Conservation (phyloP, 768 basidiomycete genomes). For the Baorangia bicolor region DNA sequence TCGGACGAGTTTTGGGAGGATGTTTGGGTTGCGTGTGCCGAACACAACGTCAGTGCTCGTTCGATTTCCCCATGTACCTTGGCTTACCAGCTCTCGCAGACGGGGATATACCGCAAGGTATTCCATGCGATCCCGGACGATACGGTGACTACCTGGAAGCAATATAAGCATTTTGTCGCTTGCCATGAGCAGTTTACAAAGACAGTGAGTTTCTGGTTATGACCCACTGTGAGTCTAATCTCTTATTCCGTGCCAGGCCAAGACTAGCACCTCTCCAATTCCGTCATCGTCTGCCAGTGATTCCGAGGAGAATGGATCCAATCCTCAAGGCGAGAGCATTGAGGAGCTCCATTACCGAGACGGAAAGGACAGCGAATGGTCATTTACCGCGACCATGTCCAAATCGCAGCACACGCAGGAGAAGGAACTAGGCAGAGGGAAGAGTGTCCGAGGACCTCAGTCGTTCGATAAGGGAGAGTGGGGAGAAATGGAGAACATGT, state of each 20-base stretch:
- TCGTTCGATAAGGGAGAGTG: slow-evolving; percentile 81
- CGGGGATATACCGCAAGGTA: slow-evolving; percentile 92
- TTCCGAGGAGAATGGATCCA: slow-evolving; percentile 43
- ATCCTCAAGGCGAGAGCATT: slow-evolving; percentile 10
- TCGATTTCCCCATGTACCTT: background rate
- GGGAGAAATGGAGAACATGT: slow-evolving; percentile 84
- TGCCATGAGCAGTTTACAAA: slow-evolving; percentile 75
- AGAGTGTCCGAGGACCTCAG: slow-evolving; percentile 51
- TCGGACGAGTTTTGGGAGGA: slow-evolving; percentile 86
- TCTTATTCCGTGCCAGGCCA: slow-evolving; percentile 37
- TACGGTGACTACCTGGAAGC: slow-evolving; percentile 90
- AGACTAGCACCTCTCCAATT: slow-evolving; percentile 40
- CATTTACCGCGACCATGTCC: slow-evolving; percentile 9
- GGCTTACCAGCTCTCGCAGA: slow-evolving; percentile 46
- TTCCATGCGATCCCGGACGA: slow-evolving; percentile 96
- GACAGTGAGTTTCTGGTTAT: slow-evolving; percentile 45
- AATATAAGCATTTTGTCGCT: slow-evolving; percentile 82
- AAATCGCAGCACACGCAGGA: slow-evolving; percentile 33
- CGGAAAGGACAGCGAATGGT: slow-evolving; percentile 21
- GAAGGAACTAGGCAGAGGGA: slow-evolving; percentile 37
- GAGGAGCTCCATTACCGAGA: slow-evolving; percentile 22
- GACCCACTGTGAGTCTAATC: background rate
- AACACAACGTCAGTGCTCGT: slow-evolving; percentile 71
- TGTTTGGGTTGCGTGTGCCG: slow-evolving; percentile 84
- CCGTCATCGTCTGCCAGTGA: slow-evolving; percentile 49